Conservation (phyloP, 73 alveolate genomes). For the Tetrahymena borealis region DNA sequence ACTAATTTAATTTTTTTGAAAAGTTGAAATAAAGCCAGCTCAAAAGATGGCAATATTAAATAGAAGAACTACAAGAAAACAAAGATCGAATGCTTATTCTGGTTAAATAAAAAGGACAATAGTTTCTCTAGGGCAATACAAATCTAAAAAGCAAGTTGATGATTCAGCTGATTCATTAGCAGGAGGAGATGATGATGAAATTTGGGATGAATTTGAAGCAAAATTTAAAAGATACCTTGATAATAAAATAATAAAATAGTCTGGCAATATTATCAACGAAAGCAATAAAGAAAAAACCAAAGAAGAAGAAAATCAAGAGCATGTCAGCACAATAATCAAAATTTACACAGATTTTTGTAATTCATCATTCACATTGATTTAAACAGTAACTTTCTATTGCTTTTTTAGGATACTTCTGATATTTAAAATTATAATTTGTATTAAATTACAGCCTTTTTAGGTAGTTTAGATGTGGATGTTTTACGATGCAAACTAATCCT, state of each 20-base stretch:
- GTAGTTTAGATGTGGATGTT: background rate
- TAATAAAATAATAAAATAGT: background rate
- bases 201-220: background rate
- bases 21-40: no score
- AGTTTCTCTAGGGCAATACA: background rate
- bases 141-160: background rate
- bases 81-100: background rate
- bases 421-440: no score
- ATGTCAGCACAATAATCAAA: background rate
- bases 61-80: background rate
- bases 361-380: background rate
- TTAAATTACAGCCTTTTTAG: background rate
- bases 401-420: background rate
- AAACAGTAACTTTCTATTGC: background rate
- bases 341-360: background rate
- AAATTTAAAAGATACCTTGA: background rate
- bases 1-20: no score
- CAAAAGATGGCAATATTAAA: background rate
- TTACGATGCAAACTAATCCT: background rate
- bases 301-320: background rate
- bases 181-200: background rate
- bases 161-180: background rate
- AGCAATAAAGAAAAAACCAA: background rate
- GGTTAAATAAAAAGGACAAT: background rate
- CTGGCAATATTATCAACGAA: background rate